A percentile compares a stretch with the other conserved stretches of the same genome.
Conservation (phyloP, 768 basidiomycete species). For the Sarcodon sp. region DNA sequence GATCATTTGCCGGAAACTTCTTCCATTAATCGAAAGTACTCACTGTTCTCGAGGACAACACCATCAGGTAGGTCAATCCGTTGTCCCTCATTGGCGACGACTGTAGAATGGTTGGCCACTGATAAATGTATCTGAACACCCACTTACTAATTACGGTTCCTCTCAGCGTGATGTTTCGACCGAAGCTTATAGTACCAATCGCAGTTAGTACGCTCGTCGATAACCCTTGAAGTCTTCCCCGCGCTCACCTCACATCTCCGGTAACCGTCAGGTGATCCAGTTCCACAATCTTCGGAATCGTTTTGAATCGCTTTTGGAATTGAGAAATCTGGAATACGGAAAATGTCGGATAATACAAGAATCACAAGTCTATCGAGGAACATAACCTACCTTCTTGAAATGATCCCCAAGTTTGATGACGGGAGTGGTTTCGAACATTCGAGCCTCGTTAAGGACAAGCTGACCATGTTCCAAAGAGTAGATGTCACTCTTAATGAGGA, state of each 20-base stretch:
- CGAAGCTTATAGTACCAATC: conserved; percentile 31
- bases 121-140: not conserved
- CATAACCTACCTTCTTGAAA: conserved; percentile 77
- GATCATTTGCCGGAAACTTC: conserved; percentile 5
- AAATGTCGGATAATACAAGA: not conserved
- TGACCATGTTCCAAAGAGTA: conserved; percentile 86
- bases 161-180: conserved; percentile 72
- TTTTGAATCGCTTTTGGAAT: conserved; percentile 94
- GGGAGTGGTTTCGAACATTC: conserved; percentile 84
- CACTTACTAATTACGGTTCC: conserved; percentile 74
- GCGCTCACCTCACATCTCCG: conserved; percentile 55
- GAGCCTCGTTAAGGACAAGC: conserved; percentile 68
- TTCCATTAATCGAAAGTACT: conserved; percentile 6
- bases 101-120: conserved; percentile 5
- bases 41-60: conserved; percentile 56
- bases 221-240: not conserved
- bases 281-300: conserved; percentile 83
- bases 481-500: conserved; percentile 86
- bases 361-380: not conserved
- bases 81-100: conserved; percentile 70
- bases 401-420: conserved; percentile 95
- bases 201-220: too few relatives aligned
- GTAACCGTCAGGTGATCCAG: conserved; percentile 91
- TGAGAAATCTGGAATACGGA: conserved; percentile 43
- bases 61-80: conserved; percentile 70